phyloP scores from a whole-genome alignment of 2,329 filamentous ascomycete genomes.

The Myrmaecium sp. region DNA sequence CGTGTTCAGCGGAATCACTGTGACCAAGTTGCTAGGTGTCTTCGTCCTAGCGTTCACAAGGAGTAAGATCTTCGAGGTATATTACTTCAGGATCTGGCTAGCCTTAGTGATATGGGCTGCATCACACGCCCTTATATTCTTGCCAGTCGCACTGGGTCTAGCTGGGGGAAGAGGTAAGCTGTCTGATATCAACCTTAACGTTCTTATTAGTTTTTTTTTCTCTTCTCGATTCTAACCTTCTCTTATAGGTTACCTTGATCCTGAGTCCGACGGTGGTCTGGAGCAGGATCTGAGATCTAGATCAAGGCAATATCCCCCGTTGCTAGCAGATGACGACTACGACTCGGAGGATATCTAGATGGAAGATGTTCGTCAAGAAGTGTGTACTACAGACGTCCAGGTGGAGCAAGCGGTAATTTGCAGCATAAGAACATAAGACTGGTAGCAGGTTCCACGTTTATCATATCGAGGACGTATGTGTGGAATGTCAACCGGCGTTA shows the following conservation, averaged over 20 bases:
- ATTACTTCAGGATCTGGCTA: slow-evolving; percentile 96
- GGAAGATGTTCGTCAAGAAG: slow-evolving; percentile 7
- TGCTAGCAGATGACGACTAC: slow-evolving; percentile 55
- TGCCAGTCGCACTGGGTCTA: slow-evolving; percentile 77
- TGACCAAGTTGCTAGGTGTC: slow-evolving; percentile 89
- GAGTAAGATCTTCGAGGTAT: slow-evolving; percentile 98
- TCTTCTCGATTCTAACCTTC: background rate
- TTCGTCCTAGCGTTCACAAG: slow-evolving; percentile 83
- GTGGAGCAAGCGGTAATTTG: too few species aligned
- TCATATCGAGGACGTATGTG: too few species aligned
- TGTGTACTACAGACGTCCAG: too few species aligned
- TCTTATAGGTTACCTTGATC: slow-evolving; percentile 57
- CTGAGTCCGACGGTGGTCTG: slow-evolving; percentile 71
- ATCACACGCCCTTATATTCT: slow-evolving; percentile 72
- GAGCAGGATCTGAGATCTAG: slow-evolving; percentile 80
- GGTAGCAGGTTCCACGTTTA: too few species aligned
- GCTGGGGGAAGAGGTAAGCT: slow-evolving; percentile 58
- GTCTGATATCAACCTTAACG: slow-evolving; percentile 1
- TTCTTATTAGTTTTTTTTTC: slow-evolving; percentile 1
- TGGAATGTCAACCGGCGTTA: too few species aligned
- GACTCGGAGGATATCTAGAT: slow-evolving; percentile 58
- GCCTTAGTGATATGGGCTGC: slow-evolving; percentile 81
- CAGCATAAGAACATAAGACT: too few species aligned
- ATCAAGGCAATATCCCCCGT: slow-evolving; percentile 58
- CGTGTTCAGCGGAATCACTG: slow-evolving; percentile 89